A percentile compares a stretch with the other conserved stretches of the same genome.
Evolutionary conservation across 352 stramenopile genomes (phyloP).

Genomic region (Phytophthora crassamura): DNA sequence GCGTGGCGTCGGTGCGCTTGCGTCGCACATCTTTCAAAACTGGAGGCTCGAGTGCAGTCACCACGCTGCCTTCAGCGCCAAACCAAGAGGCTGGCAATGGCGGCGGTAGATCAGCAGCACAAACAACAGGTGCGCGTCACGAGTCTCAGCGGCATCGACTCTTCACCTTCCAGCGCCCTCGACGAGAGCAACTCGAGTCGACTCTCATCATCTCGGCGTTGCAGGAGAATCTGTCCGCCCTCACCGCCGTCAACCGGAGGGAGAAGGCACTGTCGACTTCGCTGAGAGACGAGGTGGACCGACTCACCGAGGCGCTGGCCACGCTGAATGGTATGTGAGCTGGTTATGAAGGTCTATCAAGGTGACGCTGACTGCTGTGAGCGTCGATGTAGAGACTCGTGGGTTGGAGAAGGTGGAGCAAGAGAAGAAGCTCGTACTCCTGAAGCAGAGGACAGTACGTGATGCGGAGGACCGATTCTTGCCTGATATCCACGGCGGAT

Average conservation of each 20-base stretch:
- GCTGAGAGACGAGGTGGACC: constrained; percentile 45
- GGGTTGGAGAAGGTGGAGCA: constrained; percentile 59
- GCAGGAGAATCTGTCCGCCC: constrained; percentile 55
- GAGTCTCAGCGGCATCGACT: constrained; percentile 20
- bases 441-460: constrained; percentile 33
- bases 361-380: constrained; percentile 3
- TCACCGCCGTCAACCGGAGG: constrained; percentile 52
- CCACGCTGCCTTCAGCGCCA: not conserved
- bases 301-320: constrained; percentile 38
- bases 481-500: constrained; percentile 48
- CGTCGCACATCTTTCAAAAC: constrained; percentile 27
- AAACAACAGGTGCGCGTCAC: constrained; percentile 9
- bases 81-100: constrained; percentile 30
- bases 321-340: constrained; percentile 43
- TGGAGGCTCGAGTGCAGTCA: not conserved
- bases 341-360: not conserved
- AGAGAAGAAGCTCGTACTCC: constrained; percentile 42
- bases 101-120: not conserved
- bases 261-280: constrained; percentile 56
- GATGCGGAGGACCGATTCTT: constrained; percentile 37
- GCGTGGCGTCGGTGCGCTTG: constrained; percentile 34
- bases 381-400: constrained; percentile 40
- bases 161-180: constrained; percentile 33
- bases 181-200: constrained; percentile 45
- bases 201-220: constrained; percentile 36